Evolutionary conservation across 2,329 filamentous ascomycete species (phyloP), one percentile per base, ranked within the genome.

Genomic region (Aureobasidium lini): DNA sequence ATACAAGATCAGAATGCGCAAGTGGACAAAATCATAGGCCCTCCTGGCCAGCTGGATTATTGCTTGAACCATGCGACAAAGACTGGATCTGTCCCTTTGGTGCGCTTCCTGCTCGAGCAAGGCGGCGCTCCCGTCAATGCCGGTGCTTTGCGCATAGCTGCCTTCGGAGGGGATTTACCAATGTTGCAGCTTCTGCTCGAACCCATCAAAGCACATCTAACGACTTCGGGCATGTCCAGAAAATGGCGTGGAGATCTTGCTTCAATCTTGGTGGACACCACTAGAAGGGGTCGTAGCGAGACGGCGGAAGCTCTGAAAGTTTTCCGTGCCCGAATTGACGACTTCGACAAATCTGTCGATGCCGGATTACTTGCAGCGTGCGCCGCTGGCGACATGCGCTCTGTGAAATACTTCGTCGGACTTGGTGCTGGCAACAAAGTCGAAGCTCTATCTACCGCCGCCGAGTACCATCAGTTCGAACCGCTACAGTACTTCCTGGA

Each of bases 101-200:
- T 57, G 15, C 54, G 54, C 31, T 57, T 48, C 15, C n/a, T 57
- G 31, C 34, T 57, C 8, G 54, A 57, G 15, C 29, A 37, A 34
- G 42, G 40, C 23, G 42, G 42, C 13, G 43, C 54, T 5, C 31
- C 42, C 23, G 43, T 57, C 18, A 57, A 57, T 16, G 34, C 54
- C 15, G 54, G 43, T 18, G 54, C 54, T n/a, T 15, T 57, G 32
- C 31, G 43, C 7, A 43, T 18, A 1, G 54, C 54, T 31, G 43
- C 54, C 18, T 57, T 57, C n/a, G 42, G 11, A 39, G 54, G 54
- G 15, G 54, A 57, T 34, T 16, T 40, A 9, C 54, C 18, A 6
- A 57, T 57, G 54, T 40, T 57, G 43, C 54, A 57, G 23, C 42
- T 57, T 23, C 42, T 57, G 13, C 54, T 57, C 23, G 54, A 57